Base-by-base conservation (phyloP, 2,329 filamentous ascomycete species). In the Alternaria solani region DNA sequence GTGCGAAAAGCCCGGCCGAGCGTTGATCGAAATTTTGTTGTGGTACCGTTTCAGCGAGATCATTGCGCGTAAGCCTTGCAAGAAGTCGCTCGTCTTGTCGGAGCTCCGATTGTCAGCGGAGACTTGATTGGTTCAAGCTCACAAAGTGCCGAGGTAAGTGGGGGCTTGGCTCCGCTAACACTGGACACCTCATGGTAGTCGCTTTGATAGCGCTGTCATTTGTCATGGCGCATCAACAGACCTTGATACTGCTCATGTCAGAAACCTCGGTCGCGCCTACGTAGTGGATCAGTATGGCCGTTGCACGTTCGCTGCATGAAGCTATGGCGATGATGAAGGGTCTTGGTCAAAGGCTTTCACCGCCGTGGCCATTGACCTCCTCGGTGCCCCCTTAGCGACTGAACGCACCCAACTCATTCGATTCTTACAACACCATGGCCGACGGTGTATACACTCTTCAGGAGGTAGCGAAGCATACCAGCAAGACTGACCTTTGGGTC, bases 401-500 rank as follows among this genome's bases (percentile, higher is more conserved):
- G 26, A 46, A 46, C 20, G 23, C 47, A 38, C 12, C 25, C 25
- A 14, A 28, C 30, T 44, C 38, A 41, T 25, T 23, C 38, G 25
- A 25, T n/a, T 16, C 9, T 14, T 36, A 18, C 48, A 44, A 23
- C 28, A 42, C 41, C 39, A 65, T 65, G 63, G 36, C 63, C 28
- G 63, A 65, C 57, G 43, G 51, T 4, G 34, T 64, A 30, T 65
- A 65, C 57, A 59, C 57, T n/a, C 61, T 65, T 23, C 57, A 55
- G 4, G 62, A 63, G 30, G 82, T 87, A 46, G 82, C 85, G 62
- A 84, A 83, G 59, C 85, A 86, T 59, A 75, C 79, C 44, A 79
- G 64, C 7, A 79, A 81, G 39, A 71, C 80, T 20, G 83, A 86
- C 58, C 84, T 83, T 63, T 86, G 84, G 85, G 78, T 86, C 18